These are phyloP conservation scores for Dissoconium aciculare DNA, from an alignment of 2,329 filamentous ascomycete genomes.

Conservation along the genomic window DNA sequence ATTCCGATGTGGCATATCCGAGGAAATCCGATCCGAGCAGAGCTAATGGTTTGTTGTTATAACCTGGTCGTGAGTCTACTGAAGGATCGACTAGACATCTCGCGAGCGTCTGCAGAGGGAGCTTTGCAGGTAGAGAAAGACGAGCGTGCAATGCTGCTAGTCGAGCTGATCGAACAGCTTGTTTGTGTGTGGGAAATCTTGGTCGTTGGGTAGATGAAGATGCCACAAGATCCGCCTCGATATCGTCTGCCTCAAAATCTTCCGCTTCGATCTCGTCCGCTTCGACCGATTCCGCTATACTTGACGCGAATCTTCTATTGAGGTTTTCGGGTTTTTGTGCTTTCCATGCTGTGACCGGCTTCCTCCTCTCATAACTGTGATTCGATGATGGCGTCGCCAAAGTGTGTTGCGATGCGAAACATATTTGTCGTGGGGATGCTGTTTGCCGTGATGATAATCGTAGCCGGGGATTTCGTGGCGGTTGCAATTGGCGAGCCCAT, in stretches of 20 bases:
- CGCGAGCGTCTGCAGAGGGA: conserved; percentile 75
- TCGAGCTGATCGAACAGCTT: conserved; percentile 61
- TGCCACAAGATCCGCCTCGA: background rate
- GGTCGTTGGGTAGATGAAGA: conserved; percentile 13
- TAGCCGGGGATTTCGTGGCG: conserved; percentile 34
- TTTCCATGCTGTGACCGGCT: too few relatives aligned
- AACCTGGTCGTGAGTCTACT: conserved; percentile 61
- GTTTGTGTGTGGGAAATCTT: conserved; percentile 16
- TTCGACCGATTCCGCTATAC: conserved; percentile 11
- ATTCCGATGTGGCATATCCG: conserved; percentile 78
- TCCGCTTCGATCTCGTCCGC: conserved; percentile 2
- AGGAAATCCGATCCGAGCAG: conserved; percentile 70
- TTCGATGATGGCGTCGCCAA: conserved; percentile 1
- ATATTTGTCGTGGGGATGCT: conserved; percentile 3
- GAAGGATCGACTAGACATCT: conserved; percentile 73
- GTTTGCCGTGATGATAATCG: conserved; percentile 6
- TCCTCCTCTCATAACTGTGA: conserved; percentile 4
- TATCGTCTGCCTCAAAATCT: background rate
- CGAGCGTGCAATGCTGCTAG: conserved; percentile 85
- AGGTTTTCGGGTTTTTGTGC: too few relatives aligned
- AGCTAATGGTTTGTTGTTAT: conserved; percentile 79
- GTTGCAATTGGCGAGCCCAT: conserved; percentile 47
- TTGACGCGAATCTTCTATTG: too few relatives aligned
- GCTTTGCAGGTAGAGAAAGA: conserved; percentile 62
- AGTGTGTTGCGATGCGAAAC: conserved; percentile 14